Base-by-base conservation (phyloP, 2,329 filamentous ascomycete species). In the Diaporthe vaccinii region DNA sequence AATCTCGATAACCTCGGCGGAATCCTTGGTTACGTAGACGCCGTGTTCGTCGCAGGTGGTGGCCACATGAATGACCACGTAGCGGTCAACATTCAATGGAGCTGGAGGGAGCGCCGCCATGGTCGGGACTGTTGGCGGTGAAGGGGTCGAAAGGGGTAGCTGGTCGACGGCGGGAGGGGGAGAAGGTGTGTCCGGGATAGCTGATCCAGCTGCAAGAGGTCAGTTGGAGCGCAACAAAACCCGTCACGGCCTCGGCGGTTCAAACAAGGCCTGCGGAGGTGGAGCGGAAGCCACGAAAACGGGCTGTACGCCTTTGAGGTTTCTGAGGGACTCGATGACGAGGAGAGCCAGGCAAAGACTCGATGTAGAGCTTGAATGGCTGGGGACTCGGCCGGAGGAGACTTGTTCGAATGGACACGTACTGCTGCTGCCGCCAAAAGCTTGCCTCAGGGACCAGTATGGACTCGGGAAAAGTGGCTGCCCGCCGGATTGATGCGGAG, bases 21-120 rank as follows among this genome's bases (percentile, higher is more conserved):
- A 98, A 86, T 99, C 97, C 87, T 98, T 98, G 76, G 97, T 99
- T 76, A 99, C 97, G 85, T 99, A 99, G 79, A 99, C 97, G 78
- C 97, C 97, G 86, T 99, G 97, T 85, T 99, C 97, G 85, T 99
- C 97, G 87, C 97, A 99, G 80, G 97, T 99, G 49, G 97, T 99
- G 78, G 97, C 97, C 82, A 98, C 96, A 86, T 99, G 97, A 84
- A 98, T 98, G 82, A 99, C 95, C 79, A 98, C 94, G 87, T 98
- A 99, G 85, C 96, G 94, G 88, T 99, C 97, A 86, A 98, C 91
- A 86, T 93, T 93, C 80, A 92, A 89, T 80, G 91, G 91, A 69
- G 88, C 88, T 83, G 84, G 82, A 80, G 87, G 86, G 77, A 86
- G 85, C 77, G 84, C 84, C 74, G 86, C 86, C 84, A 89, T 89